Percentiles rank a stretch among this genome's conserved stretches.
phyloP scores from a whole-genome alignment of 2,329 filamentous ascomycete genomes.

The Macroventuria anomochaeta region DNA sequence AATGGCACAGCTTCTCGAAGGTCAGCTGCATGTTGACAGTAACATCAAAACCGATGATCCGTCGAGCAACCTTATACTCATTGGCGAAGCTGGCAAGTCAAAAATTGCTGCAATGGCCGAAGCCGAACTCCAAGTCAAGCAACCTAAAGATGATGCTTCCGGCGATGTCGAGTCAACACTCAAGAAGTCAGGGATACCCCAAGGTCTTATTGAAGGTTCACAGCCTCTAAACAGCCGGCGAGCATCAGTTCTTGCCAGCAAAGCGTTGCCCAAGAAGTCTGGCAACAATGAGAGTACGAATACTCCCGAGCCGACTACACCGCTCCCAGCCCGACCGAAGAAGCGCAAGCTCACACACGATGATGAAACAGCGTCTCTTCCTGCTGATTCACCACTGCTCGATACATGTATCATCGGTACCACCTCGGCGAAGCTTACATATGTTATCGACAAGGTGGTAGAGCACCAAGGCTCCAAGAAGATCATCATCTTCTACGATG shows the following conservation, averaged over 20 bases:
- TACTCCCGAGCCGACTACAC: constrained; percentile 15
- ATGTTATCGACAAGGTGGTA: constrained; percentile 76
- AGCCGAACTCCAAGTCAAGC: constrained; percentile 25
- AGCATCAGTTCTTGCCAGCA: constrained; percentile 28
- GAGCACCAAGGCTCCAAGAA: constrained; percentile 76
- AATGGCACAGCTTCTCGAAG: constrained; percentile 61
- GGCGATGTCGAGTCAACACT: constrained; percentile 9
- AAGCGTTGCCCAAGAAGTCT: constrained; percentile 30
- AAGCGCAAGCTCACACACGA: constrained; percentile 44
- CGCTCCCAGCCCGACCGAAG: constrained; percentile 21
- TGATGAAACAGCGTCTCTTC: constrained; percentile 40
- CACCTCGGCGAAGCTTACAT: constrained; percentile 84
- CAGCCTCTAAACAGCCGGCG: constrained; percentile 41
- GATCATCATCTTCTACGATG: constrained; percentile 91
- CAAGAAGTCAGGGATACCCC: constrained; percentile 50
- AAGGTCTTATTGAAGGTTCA: constrained; percentile 48
- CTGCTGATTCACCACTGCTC: constrained; percentile 61
- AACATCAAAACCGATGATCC: constrained; percentile 36
- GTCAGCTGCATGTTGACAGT: constrained; percentile 61
- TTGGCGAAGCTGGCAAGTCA: constrained; percentile 39
- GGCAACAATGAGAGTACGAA: constrained; percentile 6
- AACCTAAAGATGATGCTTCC: not conserved
- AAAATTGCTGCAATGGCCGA: constrained; percentile 35
- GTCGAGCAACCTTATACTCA: constrained; percentile 28
- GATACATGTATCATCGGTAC: constrained; percentile 75